Evolutionary conservation across 768 basidiomycete genomes (phyloP), one percentile per base, ranked within the genome.

Genomic region (Rubroboletus satanas): DNA sequence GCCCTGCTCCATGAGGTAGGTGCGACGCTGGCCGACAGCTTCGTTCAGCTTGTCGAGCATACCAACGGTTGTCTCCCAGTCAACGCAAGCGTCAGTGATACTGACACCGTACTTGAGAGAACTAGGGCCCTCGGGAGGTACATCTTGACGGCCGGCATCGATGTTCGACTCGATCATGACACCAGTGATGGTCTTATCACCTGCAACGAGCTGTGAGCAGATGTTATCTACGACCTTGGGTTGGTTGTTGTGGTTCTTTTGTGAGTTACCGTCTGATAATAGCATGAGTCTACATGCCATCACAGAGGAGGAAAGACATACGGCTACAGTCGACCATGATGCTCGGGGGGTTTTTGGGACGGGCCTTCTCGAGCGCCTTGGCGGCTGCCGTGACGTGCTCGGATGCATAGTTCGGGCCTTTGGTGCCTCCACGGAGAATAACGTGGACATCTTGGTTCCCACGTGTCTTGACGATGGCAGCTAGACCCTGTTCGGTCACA

Each of bases 101-200:
- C 85, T 88, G 51, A 95, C 83, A 50, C 91, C 91, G 54, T 85
- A 76, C 71, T 88, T 91, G 61, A 94, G 79, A 9, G 68, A 80
- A 17, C 73, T 60, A 0, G 88, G 86, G 7, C 93, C 89, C 41
- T 75, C 78, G 3, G 78, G 60, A 2, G 96, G 94, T 14, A 96
- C 89, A 62, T 93, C 89, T 75, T 99, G 96, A 56, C 85, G 77
- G 18, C 96, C 96, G 47, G 86, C 88, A 66, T 90, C 87, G 73
- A 99, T 86, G 71, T 98, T 89, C 12, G 88, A 90, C 75, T 99
- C 96, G 68, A 99, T 83, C 96, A 99, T 98, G 54, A 98, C 93
- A 44, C 96, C 96, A 5, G 91, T 91, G 72, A 99, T 88, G 63
- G 79, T 77, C 54, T 71, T 77, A 51, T 79, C 75, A 28, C 92